Percentiles rank a stretch among this genome's conserved stretches.
Conservation (phyloP, 2,329 filamentous ascomycete species). For the Ceratocystis colombiana region DNA sequence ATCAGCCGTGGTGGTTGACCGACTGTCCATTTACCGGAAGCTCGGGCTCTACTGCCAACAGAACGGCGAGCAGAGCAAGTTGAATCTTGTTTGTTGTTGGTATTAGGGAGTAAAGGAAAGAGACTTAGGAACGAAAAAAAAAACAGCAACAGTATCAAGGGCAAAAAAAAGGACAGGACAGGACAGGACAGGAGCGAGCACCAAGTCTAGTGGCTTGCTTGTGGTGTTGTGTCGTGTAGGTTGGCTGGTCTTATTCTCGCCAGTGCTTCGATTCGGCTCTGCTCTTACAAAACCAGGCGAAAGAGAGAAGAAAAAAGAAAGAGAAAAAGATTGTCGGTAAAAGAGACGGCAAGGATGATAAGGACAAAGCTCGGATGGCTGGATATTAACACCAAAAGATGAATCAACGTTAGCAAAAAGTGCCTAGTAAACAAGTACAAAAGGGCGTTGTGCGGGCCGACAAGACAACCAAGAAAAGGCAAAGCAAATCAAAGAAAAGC, state of each 20-base stretch:
- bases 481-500: not conserved
- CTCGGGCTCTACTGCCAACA: constrained; percentile 29
- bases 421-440: not conserved
- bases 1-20: constrained; percentile 42
- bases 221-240: not conserved
- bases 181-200: not conserved
- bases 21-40: constrained; percentile 41
- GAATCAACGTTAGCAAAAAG: constrained; percentile 14
- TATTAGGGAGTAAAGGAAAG: not conserved
- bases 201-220: constrained; percentile 7
- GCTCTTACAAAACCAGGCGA: constrained; percentile 10
- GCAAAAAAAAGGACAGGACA: constrained; percentile 1
- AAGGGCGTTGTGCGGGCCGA: not conserved
- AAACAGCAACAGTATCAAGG: not conserved
- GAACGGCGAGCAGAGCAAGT: constrained; percentile 23
- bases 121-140: not conserved
- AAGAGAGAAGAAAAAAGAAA: constrained; percentile 1
- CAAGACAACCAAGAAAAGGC: not conserved
- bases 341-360: constrained; percentile 17
- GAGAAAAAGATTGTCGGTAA: constrained; percentile 15
- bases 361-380: constrained; percentile 17
- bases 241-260: constrained; percentile 1
- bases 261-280: not conserved
- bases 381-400: constrained; percentile 11
- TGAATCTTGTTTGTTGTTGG: constrained; percentile 1